These are phyloP conservation scores for Pythium pectinolyticum DNA, from an alignment of 352 stramenopile genomes.

Conservation along the genomic window DNA sequence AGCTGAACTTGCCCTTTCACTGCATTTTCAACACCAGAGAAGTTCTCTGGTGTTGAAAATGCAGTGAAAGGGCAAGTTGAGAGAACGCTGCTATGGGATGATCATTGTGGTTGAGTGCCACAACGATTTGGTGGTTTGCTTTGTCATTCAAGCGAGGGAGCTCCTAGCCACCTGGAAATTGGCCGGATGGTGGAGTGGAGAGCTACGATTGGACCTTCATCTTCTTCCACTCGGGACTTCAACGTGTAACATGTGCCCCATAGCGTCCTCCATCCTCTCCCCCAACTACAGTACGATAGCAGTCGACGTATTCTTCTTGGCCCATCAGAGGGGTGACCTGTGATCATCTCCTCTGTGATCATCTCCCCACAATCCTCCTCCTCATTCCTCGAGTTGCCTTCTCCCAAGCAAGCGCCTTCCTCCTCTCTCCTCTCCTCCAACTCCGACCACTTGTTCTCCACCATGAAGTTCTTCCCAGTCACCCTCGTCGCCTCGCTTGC, in stretches of 20 bases:
- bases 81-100: no score
- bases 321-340: no score
- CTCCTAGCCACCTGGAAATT: no score
- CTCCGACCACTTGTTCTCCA: not conserved
- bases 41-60: no score
- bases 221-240: constrained; percentile 3
- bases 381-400: constrained; percentile 10
- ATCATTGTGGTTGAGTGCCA: no score
- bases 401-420: not conserved
- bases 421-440: not conserved
- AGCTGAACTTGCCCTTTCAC: no score
- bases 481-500: not conserved
- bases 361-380: not conserved
- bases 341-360: no score
- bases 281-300: not conserved
- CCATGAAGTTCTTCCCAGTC: constrained; percentile 6
- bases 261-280: constrained; percentile 5
- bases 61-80: no score
- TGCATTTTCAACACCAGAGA: no score
- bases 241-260: not conserved
- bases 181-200: not conserved
- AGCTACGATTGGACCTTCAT: not conserved
- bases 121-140: no score
- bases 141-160: no score
- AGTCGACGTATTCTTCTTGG: no score